Base-by-base conservation (phyloP, 495 filamentous ascomycete species). In the Penicillium macrosclerotiorum region DNA sequence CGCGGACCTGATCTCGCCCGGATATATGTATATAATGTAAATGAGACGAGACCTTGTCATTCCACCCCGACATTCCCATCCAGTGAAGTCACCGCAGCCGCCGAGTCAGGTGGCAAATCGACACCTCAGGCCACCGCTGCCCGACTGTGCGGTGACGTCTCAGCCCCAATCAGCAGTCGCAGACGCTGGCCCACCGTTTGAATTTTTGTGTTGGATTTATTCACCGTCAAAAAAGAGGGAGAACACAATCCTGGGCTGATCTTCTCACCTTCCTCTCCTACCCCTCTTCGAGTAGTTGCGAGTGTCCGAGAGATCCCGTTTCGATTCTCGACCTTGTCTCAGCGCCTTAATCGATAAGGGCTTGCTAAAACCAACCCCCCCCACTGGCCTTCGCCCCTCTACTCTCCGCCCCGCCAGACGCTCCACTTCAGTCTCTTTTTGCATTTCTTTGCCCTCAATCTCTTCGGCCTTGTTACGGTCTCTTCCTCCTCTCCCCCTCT, bases 261-360 rank as follows among this genome's bases (percentile, higher is more conserved):
- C n/a, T n/a, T n/a, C n/a, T n/a, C n/a, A n/a, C n/a, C n/a, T n/a
- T n/a, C n/a, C n/a, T n/a, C n/a, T n/a, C n/a, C n/a, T n/a, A n/a
- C n/a, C n/a, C n/a, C n/a, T n/a, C n/a, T n/a, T n/a, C n/a, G n/a
- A n/a, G n/a, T n/a, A n/a, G n/a, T n/a, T n/a, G n/a, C n/a, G n/a
- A n/a, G n/a, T n/a, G n/a, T 34, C 31, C 31, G n/a, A 34, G 13
- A 8, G 11, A 12, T 34, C 11, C n/a, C n/a, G 14, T 17, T 34
- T 16, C n/a, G n/a, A n/a, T n/a, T n/a, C n/a, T n/a, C n/a, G n/a
- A n/a, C n/a, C n/a, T n/a, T n/a, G n/a, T n/a, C n/a, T n/a, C n/a
- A n/a, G n/a, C n/a, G n/a, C n/a, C n/a, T n/a, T 69, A 68, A 41
- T 72, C 66, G 68, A 70, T 69, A 72, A 72, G 67, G 67, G 65